phyloP scores from a whole-genome alignment of 371 early-diverging fungal species.

The Syncephalastrum sp. region DNA sequence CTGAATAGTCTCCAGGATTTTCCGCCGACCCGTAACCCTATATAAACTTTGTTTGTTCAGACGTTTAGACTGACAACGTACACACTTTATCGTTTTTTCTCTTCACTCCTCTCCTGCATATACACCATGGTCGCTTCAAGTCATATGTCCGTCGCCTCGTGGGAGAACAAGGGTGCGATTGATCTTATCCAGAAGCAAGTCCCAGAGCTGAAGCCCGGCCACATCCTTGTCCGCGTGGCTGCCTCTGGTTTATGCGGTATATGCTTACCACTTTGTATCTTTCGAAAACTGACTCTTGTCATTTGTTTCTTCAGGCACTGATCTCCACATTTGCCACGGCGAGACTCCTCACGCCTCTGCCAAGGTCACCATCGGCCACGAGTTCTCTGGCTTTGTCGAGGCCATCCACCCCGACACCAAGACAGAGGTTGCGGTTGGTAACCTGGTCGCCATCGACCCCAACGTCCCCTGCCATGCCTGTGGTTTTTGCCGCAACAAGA shows the following conservation, averaged over 20 bases:
- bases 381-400: conserved; percentile 52
- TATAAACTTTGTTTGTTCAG: not conserved
- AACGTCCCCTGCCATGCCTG: conserved; percentile 56
- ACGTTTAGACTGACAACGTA: too few species aligned
- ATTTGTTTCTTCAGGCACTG: conserved; percentile 32
- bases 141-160: conserved; percentile 47
- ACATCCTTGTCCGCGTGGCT: conserved; percentile 49
- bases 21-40: too few species aligned
- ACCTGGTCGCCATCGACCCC: conserved; percentile 53
- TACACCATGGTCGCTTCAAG: conserved; percentile 13
- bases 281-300: not conserved
- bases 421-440: conserved; percentile 33
- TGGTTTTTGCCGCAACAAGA: conserved; percentile 49
- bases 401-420: conserved; percentile 43
- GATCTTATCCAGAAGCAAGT: conserved; percentile 33
- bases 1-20: too few species aligned
- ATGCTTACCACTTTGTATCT: not conserved
- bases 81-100: too few species aligned
- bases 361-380: conserved; percentile 56
- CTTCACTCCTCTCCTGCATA: too few species aligned
- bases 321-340: conserved; percentile 56
- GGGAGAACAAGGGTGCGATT: conserved; percentile 52
- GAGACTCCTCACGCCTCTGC: conserved; percentile 56
- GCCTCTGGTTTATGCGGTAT: conserved; percentile 61
- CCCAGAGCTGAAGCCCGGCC: conserved; percentile 42